Conservation (phyloP, 805 yeast species). For the Yarrowia osloensis region DNA sequence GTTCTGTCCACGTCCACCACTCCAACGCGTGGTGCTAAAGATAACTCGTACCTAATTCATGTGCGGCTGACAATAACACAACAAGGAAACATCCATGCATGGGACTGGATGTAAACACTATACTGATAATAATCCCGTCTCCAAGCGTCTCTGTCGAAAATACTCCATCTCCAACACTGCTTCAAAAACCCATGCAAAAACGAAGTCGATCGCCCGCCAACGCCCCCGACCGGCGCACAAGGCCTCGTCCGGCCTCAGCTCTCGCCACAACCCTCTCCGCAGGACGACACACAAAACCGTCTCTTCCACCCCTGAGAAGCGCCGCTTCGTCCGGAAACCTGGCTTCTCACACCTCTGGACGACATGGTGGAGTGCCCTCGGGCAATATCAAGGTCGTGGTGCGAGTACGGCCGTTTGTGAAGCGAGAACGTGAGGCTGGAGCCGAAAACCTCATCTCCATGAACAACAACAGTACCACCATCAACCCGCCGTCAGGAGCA, state of each 20-base stretch:
- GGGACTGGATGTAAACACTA: neutral
- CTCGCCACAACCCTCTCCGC: slow-evolving; percentile 1
- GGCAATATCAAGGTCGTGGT: slow-evolving; percentile 46
- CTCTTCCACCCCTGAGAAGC: neutral
- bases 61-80: slow-evolving; percentile 23
- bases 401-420: slow-evolving; percentile 44
- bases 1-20: neutral
- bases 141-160: no score
- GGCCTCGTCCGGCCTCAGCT: slow-evolving; percentile 16
- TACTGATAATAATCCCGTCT: neutral
- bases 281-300: neutral
- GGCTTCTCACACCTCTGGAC: neutral
- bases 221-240: neutral
- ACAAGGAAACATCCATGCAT: neutral
- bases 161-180: no score
- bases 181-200: slow-evolving; percentile 2
- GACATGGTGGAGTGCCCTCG: neutral
- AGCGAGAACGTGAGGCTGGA: slow-evolving; percentile 35
- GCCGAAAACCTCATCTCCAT: slow-evolving; percentile 34
- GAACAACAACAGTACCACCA: slow-evolving; percentile 34
- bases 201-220: slow-evolving; percentile 1
- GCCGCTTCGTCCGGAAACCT: neutral
- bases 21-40: neutral
- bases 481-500: slow-evolving; percentile 34
- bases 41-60: neutral